Conservation (phyloP, 225 moss, liverwort and hornwort species). For the Takakia lepidozioides region DNA sequence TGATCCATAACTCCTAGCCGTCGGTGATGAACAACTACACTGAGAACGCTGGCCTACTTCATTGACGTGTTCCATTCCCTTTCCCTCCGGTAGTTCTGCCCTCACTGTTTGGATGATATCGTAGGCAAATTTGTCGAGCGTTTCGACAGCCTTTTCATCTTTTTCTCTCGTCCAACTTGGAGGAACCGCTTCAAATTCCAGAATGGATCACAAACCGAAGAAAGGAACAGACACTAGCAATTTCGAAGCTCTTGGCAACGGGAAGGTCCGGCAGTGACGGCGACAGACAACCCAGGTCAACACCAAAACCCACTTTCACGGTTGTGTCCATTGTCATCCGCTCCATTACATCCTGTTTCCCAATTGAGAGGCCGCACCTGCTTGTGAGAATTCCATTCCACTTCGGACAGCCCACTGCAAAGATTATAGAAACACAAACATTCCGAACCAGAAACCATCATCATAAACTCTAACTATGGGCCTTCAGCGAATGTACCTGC, state of each 20-base stretch:
- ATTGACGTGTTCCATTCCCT: conserved; percentile 2
- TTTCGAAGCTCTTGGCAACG: conserved; percentile 27
- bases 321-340: conserved; percentile 56
- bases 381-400: no score
- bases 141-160: conserved; percentile 12
- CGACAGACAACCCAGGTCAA: conserved; percentile 23
- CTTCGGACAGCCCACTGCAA: no score
- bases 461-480: no score
- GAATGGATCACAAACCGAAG: conserved; percentile 16
- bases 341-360: conserved; percentile 33
- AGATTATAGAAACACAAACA: no score
- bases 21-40: no score
- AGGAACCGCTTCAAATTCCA: conserved; percentile 27
- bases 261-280: no score
- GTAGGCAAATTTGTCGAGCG: conserved; percentile 27
- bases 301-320: conserved; percentile 34
- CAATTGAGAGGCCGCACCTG: conserved; percentile 11
- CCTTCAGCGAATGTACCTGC: no score
- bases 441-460: no score
- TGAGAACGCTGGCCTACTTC: not conserved
- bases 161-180: conserved; percentile 24
- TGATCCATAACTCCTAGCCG: no score
- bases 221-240: conserved; percentile 17
- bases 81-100: no score
- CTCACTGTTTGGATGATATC: conserved; percentile 29